phyloP scores from a whole-genome alignment of 2,329 filamentous ascomycete species.

The Lecanicillium sp. region DNA sequence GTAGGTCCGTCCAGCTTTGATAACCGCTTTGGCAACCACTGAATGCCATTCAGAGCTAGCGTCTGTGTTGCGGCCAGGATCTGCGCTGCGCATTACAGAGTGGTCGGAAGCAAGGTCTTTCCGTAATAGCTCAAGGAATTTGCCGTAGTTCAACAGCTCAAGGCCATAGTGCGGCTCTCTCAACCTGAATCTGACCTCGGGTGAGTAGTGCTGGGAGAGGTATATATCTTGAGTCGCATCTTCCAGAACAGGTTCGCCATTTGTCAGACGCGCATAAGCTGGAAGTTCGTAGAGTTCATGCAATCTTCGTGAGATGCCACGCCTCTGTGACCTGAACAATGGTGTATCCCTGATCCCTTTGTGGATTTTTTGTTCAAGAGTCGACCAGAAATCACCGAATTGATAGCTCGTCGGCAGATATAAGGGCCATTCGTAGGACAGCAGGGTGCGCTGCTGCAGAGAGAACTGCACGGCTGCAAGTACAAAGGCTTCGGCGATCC shows the following conservation, averaged over 20 bases:
- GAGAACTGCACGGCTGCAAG: constrained; percentile 34
- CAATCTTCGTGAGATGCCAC: neutral
- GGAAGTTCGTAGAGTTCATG: constrained; percentile 1
- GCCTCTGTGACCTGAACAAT: constrained; percentile 16
- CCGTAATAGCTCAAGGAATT: neutral
- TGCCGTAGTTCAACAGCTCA: neutral
- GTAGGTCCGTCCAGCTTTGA: too few relatives aligned
- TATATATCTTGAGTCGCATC: constrained; percentile 8
- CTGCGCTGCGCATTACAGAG: neutral
- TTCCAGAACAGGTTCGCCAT: constrained; percentile 15
- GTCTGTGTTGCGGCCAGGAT: neutral
- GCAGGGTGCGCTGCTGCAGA: constrained; percentile 22
- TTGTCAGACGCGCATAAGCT: constrained; percentile 5
- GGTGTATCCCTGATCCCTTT: constrained; percentile 12
- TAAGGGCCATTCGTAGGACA: constrained; percentile 39
- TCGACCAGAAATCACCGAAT: constrained; percentile 23
- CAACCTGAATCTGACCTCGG: neutral
- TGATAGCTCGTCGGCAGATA: constrained; percentile 32
- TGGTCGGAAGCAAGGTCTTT: neutral
- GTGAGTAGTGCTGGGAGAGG: neutral
- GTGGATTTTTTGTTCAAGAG: constrained; percentile 22
- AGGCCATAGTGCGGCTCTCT: neutral
- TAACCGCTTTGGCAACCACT: neutral
- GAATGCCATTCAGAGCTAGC: constrained; percentile 3
- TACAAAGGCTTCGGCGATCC: constrained; percentile 34